Evolutionary conservation across 2,329 filamentous ascomycete species (phyloP).

Genomic region (Dryadomyces quercus-mongolicae): DNA sequence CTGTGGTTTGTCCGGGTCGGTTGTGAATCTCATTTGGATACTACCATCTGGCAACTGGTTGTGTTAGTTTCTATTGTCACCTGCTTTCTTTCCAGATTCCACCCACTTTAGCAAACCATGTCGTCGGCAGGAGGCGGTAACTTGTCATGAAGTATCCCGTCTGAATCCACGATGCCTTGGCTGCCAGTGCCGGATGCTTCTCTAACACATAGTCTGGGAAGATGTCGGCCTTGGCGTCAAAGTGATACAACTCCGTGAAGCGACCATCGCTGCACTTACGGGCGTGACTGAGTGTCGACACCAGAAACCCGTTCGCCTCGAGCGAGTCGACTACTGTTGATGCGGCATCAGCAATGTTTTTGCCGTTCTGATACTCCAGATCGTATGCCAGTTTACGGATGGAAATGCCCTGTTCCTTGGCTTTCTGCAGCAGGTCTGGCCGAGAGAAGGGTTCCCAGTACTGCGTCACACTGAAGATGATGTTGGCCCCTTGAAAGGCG

Average conservation of each 20-base stretch:
- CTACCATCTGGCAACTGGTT: conserved; percentile 25
- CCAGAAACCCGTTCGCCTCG: conserved; percentile 24
- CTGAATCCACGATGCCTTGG: conserved; percentile 38
- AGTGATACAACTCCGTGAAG: conserved; percentile 38
- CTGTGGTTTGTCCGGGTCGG: conserved; percentile 21
- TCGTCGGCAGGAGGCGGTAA: conserved; percentile 30
- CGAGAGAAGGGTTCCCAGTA: conserved; percentile 41
- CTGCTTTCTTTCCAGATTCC: too few species aligned
- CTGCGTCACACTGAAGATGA: conserved; percentile 43
- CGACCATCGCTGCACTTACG: conserved; percentile 30
- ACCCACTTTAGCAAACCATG: conserved; percentile 33
- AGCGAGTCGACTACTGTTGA: conserved; percentile 41
- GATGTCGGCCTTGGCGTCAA: conserved; percentile 38
- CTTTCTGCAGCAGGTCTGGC: conserved; percentile 27
- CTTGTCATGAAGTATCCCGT: conserved; percentile 37
- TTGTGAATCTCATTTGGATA: conserved; percentile 35
- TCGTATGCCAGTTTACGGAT: conserved; percentile 33
- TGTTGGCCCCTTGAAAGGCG: conserved; percentile 31
- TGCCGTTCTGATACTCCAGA: conserved; percentile 36
- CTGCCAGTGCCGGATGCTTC: conserved; percentile 28
- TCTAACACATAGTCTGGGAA: conserved; percentile 32
- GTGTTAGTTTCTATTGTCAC: not conserved
- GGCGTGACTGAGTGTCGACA: conserved; percentile 38
- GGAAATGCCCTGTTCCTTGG: conserved; percentile 24
- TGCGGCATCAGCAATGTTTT: conserved; percentile 43